These are phyloP conservation scores for Xerocomus spinulosus DNA, from an alignment of 768 basidiomycete genomes.

Conservation along the genomic window DNA sequence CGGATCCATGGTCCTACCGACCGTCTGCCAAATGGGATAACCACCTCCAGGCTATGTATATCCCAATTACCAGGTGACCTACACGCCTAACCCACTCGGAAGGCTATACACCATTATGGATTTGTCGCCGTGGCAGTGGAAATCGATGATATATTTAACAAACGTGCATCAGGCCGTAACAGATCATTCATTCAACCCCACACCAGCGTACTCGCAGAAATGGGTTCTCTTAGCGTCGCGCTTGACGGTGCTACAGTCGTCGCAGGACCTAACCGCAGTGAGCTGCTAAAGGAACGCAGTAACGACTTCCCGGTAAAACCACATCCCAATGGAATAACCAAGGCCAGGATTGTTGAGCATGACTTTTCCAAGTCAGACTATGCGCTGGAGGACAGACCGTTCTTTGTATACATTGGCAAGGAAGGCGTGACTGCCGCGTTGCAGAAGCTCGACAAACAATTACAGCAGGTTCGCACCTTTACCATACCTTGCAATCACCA, in stretches of 20 bases:
- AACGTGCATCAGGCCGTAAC: neutral
- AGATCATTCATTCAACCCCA: neutral
- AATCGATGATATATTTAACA: neutral
- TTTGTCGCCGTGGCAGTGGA: neutral
- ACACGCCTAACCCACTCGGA: no score
- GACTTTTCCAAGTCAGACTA: conserved; percentile 50
- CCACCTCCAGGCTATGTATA: no score
- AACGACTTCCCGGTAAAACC: conserved; percentile 22
- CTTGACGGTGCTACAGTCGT: conserved; percentile 44
- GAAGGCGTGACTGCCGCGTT: conserved; percentile 67
- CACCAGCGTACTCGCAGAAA: conserved; percentile 1
- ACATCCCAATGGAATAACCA: conserved; percentile 11
- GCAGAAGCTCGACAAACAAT: conserved; percentile 61
- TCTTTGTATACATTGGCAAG: conserved; percentile 65
- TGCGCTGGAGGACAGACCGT: conserved; percentile 53
- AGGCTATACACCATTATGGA: no score
- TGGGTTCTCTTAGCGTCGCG: conserved; percentile 34
- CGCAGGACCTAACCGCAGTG: conserved; percentile 34
- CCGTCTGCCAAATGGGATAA: neutral
- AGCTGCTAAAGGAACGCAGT: conserved; percentile 16
- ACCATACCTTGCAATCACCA: neutral
- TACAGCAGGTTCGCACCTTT: conserved; percentile 34
- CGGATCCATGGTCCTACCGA: neutral
- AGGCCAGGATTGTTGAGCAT: conserved; percentile 17
- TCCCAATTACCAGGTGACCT: no score